Conservation (phyloP, 805 yeast species). For the Metschnikowia hibisci region DNA sequence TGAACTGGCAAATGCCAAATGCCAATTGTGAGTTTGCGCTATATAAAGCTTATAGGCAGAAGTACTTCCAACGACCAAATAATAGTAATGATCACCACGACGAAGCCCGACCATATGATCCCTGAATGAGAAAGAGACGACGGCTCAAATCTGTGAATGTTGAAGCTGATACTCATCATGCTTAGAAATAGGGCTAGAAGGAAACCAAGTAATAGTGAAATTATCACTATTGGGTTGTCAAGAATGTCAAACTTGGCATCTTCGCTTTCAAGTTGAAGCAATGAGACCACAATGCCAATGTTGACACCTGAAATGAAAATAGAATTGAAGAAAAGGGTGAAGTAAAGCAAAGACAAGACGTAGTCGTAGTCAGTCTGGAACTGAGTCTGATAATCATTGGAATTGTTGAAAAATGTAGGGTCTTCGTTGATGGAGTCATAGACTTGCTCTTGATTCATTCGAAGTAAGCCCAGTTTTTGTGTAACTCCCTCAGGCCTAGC, state of each 20-base stretch:
- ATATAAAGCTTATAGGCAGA: background rate
- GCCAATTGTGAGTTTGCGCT: background rate
- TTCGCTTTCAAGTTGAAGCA: slow-evolving; percentile 22
- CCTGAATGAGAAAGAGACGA: slow-evolving; percentile 26
- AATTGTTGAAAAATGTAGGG: slow-evolving; percentile 21
- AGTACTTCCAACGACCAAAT: slow-evolving; percentile 16
- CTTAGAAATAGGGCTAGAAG: slow-evolving; percentile 32
- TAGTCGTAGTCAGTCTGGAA: slow-evolving; percentile 35
- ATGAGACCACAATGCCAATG: slow-evolving; percentile 36
- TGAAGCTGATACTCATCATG: slow-evolving; percentile 33
- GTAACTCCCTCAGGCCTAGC: background rate
- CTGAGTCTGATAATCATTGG: slow-evolving; percentile 22
- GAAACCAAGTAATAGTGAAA: slow-evolving; percentile 30
- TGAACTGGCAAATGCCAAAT: too few species aligned
- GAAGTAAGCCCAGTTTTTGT: slow-evolving; percentile 1
- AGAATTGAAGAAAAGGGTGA: slow-evolving; percentile 32
- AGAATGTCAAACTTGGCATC: slow-evolving; percentile 23
- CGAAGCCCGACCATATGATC: slow-evolving; percentile 25
- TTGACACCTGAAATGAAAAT: slow-evolving; percentile 38
- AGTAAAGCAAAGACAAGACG: slow-evolving; percentile 34
- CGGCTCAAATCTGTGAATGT: slow-evolving; percentile 27
- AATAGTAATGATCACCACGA: slow-evolving; percentile 21
- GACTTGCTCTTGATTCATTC: slow-evolving; percentile 12
- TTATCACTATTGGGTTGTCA: slow-evolving; percentile 32
- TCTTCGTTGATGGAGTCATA: slow-evolving; percentile 37